Conservation (phyloP, 345 rosid species). For the Populus davidiana region DNA sequence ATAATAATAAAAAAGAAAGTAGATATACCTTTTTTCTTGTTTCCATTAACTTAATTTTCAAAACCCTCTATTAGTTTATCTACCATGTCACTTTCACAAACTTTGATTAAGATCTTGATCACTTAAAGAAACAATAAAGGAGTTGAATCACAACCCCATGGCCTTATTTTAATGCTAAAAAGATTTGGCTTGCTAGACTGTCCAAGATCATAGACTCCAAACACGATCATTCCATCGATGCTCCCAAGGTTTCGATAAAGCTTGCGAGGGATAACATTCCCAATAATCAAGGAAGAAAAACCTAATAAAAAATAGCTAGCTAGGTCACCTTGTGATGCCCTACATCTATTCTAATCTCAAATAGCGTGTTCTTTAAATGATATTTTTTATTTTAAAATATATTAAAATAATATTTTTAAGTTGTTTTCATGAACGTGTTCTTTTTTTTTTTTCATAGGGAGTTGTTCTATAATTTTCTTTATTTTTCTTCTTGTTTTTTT, state of each 20-base stretch:
- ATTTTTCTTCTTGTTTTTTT: too few species aligned
- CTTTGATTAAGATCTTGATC: not conserved
- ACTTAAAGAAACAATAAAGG: not conserved
- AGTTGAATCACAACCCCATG: not conserved
- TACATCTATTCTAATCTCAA: not conserved
- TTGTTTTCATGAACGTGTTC: too few species aligned
- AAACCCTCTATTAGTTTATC: too few species aligned
- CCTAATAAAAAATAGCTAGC: not conserved
- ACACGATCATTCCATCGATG: not conserved
- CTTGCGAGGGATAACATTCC: not conserved
- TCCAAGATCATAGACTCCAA: not conserved
- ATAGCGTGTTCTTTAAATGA: not conserved
- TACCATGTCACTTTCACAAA: constrained; percentile 17
- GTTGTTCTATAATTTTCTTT: too few species aligned
- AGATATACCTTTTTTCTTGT: too few species aligned
- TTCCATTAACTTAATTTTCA: too few species aligned
- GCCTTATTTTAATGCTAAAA: not conserved
- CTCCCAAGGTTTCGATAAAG: not conserved
- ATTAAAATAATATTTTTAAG: too few species aligned
- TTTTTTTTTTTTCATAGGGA: too few species aligned
- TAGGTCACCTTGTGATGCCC: not conserved
- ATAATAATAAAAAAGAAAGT: not conserved
- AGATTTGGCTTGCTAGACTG: not conserved
- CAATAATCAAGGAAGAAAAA: not conserved
- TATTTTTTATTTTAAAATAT: too few species aligned